These are phyloP conservation scores for Candida peoriensis DNA, from an alignment of 805 yeast genomes.

Conservation along the genomic window DNA sequence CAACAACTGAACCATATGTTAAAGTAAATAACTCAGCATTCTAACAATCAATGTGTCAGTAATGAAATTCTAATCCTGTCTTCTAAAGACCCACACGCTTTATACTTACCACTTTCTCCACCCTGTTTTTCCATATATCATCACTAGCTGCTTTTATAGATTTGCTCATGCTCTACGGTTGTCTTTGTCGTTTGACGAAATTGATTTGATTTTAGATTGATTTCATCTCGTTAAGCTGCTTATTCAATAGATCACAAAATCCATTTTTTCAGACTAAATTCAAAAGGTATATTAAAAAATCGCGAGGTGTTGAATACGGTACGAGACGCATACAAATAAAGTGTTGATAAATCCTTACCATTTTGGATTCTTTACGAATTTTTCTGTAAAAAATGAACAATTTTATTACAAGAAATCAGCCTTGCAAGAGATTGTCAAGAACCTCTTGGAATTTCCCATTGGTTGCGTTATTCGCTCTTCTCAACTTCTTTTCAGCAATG, in stretches of 20 bases:
- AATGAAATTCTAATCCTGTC: background rate
- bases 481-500: constrained; percentile 64
- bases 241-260: too few relatives aligned
- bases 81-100: too few relatives aligned
- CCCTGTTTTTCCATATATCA: constrained; percentile 85
- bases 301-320: too few relatives aligned
- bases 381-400: too few relatives aligned
- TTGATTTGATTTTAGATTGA: background rate
- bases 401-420: too few relatives aligned
- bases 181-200: too few relatives aligned
- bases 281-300: too few relatives aligned
- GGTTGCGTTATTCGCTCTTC: constrained; percentile 72
- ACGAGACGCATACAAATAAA: too few relatives aligned
- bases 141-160: constrained; percentile 58
- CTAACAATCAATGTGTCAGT: constrained; percentile 27
- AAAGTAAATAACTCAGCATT: constrained; percentile 92
- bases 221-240: too few relatives aligned
- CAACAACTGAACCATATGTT: constrained; percentile 90
- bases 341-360: too few relatives aligned
- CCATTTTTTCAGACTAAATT: too few relatives aligned
- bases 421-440: constrained; percentile 44
- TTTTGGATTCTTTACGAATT: too few relatives aligned
- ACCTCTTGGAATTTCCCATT: constrained; percentile 69
- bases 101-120: constrained; percentile 79
- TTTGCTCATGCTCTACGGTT: constrained; percentile 28